These are phyloP conservation scores for Pseudogymnoascus sp. DNA, from an alignment of 2,329 filamentous ascomycete genomes.

Conservation along the genomic window DNA sequence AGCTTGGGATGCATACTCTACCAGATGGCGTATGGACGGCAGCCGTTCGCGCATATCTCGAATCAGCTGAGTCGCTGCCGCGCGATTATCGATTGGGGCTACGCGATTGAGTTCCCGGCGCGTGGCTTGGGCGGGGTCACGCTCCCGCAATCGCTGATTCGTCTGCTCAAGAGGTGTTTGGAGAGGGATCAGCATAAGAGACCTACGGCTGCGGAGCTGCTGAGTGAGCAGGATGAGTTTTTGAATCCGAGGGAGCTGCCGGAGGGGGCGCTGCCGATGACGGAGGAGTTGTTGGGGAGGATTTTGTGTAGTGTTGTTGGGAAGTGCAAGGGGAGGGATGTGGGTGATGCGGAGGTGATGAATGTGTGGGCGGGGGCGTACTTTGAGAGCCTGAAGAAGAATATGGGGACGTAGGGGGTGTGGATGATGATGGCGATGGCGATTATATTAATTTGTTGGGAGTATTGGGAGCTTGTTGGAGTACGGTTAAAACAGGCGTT, in stretches of 20 bases:
- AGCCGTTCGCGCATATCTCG: conserved; percentile 85
- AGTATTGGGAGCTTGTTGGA: not conserved
- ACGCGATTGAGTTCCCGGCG: conserved; percentile 64
- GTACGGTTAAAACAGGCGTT: not conserved
- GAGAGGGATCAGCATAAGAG: conserved; percentile 54
- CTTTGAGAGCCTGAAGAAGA: conserved; percentile 3
- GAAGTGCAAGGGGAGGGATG: conserved; percentile 51
- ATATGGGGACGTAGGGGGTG: not conserved
- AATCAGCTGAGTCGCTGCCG: conserved; percentile 82
- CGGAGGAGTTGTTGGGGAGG: conserved; percentile 53
- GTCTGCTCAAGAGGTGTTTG: conserved; percentile 57
- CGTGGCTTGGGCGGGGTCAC: conserved; percentile 58
- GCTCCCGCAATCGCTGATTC: conserved; percentile 52
- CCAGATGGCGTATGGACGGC: conserved; percentile 96
- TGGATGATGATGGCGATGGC: not conserved
- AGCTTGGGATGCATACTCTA: conserved; percentile 93
- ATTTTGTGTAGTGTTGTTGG: conserved; percentile 57
- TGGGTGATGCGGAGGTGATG: conserved; percentile 49
- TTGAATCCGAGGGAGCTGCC: conserved; percentile 52
- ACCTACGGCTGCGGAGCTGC: conserved; percentile 56
- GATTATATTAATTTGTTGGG: not conserved
- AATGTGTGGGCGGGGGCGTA: conserved; percentile 47
- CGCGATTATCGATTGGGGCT: conserved; percentile 73
- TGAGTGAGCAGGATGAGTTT: conserved; percentile 53
- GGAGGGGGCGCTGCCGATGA: conserved; percentile 50